phyloP scores from a whole-genome alignment of 495 filamentous ascomycete species.

The Aspergillus coremiiformis region DNA sequence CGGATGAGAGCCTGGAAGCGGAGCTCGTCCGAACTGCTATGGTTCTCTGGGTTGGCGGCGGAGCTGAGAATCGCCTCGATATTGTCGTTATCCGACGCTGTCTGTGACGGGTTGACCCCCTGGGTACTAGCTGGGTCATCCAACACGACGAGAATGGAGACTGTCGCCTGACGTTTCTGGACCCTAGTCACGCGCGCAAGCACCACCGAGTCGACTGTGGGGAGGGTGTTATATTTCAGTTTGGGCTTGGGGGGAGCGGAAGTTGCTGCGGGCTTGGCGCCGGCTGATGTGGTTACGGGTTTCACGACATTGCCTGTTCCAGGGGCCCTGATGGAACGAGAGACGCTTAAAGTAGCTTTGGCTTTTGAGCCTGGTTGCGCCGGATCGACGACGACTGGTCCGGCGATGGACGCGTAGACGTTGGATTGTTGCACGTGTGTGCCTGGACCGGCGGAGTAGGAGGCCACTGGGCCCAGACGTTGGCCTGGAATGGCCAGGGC shows the following conservation, averaged over 20 bases:
- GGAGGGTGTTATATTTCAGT: constrained; percentile 61
- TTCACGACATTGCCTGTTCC: constrained; percentile 7
- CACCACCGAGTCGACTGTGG: constrained; percentile 70
- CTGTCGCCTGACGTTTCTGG: constrained; percentile 69
- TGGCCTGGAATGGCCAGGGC: constrained; percentile 59
- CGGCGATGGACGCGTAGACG: constrained; percentile 67
- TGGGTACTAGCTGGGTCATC: constrained; percentile 32
- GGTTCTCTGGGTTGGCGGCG: constrained; percentile 39
- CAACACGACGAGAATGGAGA: constrained; percentile 72
- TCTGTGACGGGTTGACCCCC: constrained; percentile 34
- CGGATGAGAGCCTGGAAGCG: constrained; percentile 50
- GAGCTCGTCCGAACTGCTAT: constrained; percentile 42
- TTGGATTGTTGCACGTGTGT: constrained; percentile 67
- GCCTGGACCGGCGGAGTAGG: constrained; percentile 66
- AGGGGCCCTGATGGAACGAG: constrained; percentile 24
- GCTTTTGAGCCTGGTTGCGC: constrained; percentile 41
- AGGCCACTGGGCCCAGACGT: constrained; percentile 57
- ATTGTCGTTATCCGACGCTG: constrained; percentile 43
- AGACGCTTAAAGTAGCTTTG: constrained; percentile 49
- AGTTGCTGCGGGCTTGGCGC: constrained; percentile 10
- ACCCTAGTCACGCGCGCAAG: constrained; percentile 82
- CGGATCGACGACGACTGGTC: constrained; percentile 47
- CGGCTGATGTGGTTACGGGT: constrained; percentile 22
- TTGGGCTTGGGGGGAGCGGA: constrained; percentile 21
- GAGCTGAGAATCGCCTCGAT: constrained; percentile 38